phyloP scores from a whole-genome alignment of 371 early-diverging fungal genomes.

The Mortierella sp. region DNA sequence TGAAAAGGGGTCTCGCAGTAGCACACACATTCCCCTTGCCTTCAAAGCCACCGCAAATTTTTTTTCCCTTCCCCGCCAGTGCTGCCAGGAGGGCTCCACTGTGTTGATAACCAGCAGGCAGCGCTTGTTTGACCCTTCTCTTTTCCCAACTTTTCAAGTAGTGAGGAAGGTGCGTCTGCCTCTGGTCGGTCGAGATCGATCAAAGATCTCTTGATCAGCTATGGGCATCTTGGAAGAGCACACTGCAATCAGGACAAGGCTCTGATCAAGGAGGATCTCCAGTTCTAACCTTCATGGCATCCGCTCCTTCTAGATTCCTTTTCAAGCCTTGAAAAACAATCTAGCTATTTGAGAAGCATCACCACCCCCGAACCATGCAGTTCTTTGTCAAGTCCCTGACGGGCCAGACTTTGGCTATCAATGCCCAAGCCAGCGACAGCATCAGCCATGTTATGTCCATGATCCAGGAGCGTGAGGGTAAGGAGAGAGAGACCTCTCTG shows the following conservation, averaged over 20 bases:
- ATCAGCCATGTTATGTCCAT: conserved; percentile 87
- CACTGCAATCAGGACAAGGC: no score
- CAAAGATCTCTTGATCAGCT: no score
- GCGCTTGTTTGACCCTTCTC: conserved; percentile 34
- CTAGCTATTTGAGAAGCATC: conserved; percentile 53
- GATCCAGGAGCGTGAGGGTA: conserved; percentile 92
- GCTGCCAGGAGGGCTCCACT: neutral
- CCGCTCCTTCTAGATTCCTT: conserved; percentile 41
- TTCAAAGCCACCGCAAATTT: conserved; percentile 15
- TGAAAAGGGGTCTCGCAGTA: no score
- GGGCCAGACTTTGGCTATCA: conserved; percentile 82
- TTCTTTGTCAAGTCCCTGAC: conserved; percentile 89
- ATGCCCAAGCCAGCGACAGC: conserved; percentile 77
- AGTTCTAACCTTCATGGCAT: no score
- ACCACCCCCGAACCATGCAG: conserved; percentile 73
- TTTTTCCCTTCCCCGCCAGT: neutral
- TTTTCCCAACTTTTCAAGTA: conserved; percentile 52
- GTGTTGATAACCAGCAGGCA: conserved; percentile 5
- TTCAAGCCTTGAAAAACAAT: conserved; percentile 54
- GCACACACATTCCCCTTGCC: no score
- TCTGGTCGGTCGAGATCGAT: neutral
- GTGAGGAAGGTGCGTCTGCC: conserved; percentile 53
- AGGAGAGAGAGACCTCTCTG: neutral
- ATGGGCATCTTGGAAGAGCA: no score
- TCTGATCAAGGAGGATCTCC: no score